A percentile compares a stretch with the other conserved stretches of the same genome.
Conservation (phyloP, 2,329 filamentous ascomycete species). For the Graphiopsis chlorocephala region DNA sequence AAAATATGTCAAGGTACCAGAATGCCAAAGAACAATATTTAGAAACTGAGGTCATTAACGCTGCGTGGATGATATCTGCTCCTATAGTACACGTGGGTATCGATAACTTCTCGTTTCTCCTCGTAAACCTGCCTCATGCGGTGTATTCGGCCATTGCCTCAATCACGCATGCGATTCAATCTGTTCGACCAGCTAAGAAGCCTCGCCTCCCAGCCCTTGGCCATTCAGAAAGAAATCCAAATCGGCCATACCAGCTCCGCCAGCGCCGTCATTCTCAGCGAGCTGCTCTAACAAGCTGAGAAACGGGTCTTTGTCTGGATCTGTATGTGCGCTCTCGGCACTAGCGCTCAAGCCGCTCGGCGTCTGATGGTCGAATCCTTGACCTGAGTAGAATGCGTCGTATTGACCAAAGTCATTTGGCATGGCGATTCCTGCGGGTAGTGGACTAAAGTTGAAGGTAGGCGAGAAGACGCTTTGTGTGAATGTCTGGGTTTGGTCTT, state of each 20-base stretch:
- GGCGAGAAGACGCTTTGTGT: slow-evolving; percentile 41
- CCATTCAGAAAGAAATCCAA: slow-evolving; percentile 69
- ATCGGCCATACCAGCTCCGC: slow-evolving; percentile 65
- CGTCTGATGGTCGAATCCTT: slow-evolving; percentile 41
- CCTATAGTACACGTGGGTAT: slow-evolving; percentile 12
- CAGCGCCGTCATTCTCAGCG: slow-evolving; percentile 72
- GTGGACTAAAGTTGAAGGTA: slow-evolving; percentile 36
- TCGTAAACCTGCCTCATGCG: not conserved
- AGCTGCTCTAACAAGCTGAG: slow-evolving; percentile 75
- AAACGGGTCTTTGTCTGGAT: slow-evolving; percentile 74
- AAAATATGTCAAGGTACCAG: no score
- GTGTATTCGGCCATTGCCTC: not conserved
- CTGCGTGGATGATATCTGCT: not conserved
- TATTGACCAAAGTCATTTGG: slow-evolving; percentile 18
- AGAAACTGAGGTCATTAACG: not conserved
- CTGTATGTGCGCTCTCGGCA: slow-evolving; percentile 40
- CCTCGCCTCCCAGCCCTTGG: slow-evolving; percentile 15
- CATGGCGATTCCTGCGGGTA: slow-evolving; percentile 20
- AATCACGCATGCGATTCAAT: not conserved
- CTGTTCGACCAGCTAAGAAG: not conserved
- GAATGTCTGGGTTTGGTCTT: slow-evolving; percentile 23
- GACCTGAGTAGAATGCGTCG: slow-evolving; percentile 25
- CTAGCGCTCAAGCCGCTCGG: slow-evolving; percentile 43
- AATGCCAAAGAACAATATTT: not conserved
- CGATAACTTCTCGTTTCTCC: not conserved